phyloP scores from a whole-genome alignment of 140 eudicot genomes.

The Bidens hawaiensis region DNA sequence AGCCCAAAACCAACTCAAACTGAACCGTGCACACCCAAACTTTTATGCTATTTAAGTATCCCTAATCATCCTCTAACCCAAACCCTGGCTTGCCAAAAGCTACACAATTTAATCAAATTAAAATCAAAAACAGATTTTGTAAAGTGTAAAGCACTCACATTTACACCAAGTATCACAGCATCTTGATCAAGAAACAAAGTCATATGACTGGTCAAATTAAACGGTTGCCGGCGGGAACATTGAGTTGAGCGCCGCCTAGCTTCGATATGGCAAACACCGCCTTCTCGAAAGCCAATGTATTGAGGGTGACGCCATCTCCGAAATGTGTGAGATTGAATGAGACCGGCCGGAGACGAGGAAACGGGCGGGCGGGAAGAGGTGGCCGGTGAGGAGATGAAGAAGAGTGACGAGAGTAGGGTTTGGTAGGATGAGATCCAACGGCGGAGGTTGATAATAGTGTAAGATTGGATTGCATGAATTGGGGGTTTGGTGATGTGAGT shows the following conservation, averaged over 20 bases:
- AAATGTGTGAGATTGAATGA: slow-evolving; percentile 65
- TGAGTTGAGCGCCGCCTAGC: slow-evolving; percentile 89
- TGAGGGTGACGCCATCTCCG: slow-evolving; percentile 66
- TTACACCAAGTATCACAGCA: slow-evolving; percentile 79
- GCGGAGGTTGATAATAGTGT: slow-evolving; percentile 24
- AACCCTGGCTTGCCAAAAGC: too few relatives aligned
- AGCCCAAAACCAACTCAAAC: too few relatives aligned
- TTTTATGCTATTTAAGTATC: not conserved
- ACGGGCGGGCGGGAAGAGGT: slow-evolving; percentile 4
- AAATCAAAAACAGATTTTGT: not conserved
- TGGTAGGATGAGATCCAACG: slow-evolving; percentile 53
- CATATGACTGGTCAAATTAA: slow-evolving; percentile 84
- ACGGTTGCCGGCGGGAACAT: slow-evolving; percentile 92
- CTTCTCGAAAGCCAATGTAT: slow-evolving; percentile 75
- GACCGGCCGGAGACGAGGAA: slow-evolving; percentile 61
- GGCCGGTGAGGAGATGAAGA: too few relatives aligned
- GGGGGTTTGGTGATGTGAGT: not conserved
- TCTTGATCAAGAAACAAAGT: slow-evolving; percentile 81
- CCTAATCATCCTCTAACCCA: too few relatives aligned
- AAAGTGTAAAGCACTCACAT: slow-evolving; percentile 54
- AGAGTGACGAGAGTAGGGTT: too few relatives aligned
- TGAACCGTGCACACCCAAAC: too few relatives aligned
- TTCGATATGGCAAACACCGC: slow-evolving; percentile 59
- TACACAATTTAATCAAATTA: too few relatives aligned
- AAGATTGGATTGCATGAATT: not conserved